Evolutionary conservation across 306 rosid species (phyloP), one percentile per base, ranked within the genome.

Genomic region (Sphenostylis stenocarpa): DNA sequence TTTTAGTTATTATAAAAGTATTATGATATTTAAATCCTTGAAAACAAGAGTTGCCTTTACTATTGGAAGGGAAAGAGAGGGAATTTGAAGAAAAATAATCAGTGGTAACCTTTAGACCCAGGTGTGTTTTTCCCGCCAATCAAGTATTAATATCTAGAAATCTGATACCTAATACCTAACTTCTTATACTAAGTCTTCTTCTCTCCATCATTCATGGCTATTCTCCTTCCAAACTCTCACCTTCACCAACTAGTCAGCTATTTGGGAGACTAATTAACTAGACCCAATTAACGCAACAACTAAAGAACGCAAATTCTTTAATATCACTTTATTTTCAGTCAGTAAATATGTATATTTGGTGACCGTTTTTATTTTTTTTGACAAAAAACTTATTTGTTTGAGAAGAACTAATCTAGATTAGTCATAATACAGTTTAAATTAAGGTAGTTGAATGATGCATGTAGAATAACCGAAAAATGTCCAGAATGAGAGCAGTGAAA

Each of bases 151-250:
- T 14, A 60, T 7, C 49, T 1, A 45, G 31, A 58, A 19, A 14
- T 20, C 17, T 41, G 1, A 45, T 34, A 24, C 73, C 53, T 63
- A 33, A 62, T 47, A 64, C 61, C 68, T 56, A 57, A 43, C 61
- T 43, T 66, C 61, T 43, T 66, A 15, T 39, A 12, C n/a, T 51
- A 16, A 68, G 44, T 66, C 67, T n/a, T 66, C 67, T n/a, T 67
- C 34, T 67, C 36, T 53, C 81, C 75, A 66, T 66, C 23, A 77
- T 52, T 65, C 3, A 38, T 49, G 80, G 73, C 39, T 16, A 52
- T 48, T 19, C 51, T 31, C 17, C 10, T 17, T 31, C 11, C 45
- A 43, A n/a, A 43, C 16, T 43, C 31, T 45, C 21, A 7, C 52
- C n/a, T 39, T 14, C 28, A n/a, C n/a, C n/a, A n/a, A n/a, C 43